Evolutionary conservation across 305 asterid genomes (phyloP).

Genomic region (Plantago coronopus): DNA sequence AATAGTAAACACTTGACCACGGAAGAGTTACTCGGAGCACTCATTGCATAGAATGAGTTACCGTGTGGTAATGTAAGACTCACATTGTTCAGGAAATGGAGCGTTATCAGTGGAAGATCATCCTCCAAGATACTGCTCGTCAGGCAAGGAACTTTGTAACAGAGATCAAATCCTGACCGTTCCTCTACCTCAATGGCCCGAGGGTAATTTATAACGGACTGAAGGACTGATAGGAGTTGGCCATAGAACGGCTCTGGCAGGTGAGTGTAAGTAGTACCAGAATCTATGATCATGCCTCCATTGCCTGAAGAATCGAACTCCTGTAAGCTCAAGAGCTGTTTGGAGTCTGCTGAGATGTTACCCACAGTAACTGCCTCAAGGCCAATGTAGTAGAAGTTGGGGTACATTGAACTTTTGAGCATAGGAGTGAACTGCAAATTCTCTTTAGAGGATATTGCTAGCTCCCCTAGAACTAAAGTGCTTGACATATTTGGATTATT

Average conservation of each 20-base stretch:
- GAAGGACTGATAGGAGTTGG: conserved; percentile 38
- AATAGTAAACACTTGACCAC: conserved; percentile 60
- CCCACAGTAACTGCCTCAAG: conserved; percentile 52
- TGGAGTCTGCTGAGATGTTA: conserved; percentile 21
- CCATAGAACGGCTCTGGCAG: conserved; percentile 57
- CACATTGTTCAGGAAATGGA: conserved; percentile 61
- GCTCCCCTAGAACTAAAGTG: conserved; percentile 62
- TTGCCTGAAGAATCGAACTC: conserved; percentile 54
- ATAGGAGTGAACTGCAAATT: conserved; percentile 64
- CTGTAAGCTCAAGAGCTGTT: conserved; percentile 42
- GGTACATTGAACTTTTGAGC: conserved; percentile 51
- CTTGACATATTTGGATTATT: conserved; percentile 72
- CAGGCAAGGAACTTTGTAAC: conserved; percentile 46
- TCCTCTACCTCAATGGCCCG: conserved; percentile 48
- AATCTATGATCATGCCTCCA: conserved; percentile 75
- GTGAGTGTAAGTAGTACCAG: conserved; percentile 78
- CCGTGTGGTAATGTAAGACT: conserved; percentile 51
- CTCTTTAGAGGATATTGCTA: conserved; percentile 56
- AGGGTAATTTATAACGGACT: conserved; percentile 38
- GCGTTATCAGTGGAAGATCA: conserved; percentile 50
- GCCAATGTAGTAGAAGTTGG: conserved; percentile 66
- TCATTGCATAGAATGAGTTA: conserved; percentile 58
- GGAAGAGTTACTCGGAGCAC: conserved; percentile 46
- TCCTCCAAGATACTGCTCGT: conserved; percentile 32
- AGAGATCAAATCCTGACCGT: conserved; percentile 59